Base-by-base conservation (phyloP, 139 green algal genomes). In the Haematococcus lacustris region DNA sequence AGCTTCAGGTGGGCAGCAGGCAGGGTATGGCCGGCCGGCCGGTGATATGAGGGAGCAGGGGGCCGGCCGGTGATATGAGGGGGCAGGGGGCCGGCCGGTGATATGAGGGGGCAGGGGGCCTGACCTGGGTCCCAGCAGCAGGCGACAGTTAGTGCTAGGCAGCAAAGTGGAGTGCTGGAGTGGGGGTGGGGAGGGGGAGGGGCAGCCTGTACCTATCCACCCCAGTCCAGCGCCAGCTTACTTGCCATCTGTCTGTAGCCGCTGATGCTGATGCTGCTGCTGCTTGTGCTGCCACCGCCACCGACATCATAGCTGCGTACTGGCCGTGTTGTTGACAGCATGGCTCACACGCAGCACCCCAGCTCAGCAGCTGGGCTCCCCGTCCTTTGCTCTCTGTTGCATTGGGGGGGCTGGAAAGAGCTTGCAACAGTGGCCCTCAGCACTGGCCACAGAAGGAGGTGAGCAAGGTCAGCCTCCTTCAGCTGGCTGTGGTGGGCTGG, bases 1-100 rank as follows among this genome's bases (percentile, higher is more conserved):
- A 92, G 84, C 75, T 65, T 88, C 26, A 77, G 67, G 30, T 66
- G 67, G 2, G 79, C 60, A 30, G 64, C 67, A 28, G 43, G 43
- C 43, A 53, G 9, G 9, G 43, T 17, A 17, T 53, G 43, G 43
- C 9, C 9, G 43, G 43, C 9, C 43, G 43, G 43, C 43, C 43
- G 17, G 43, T 17, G 43, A 28, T 9, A 28, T 9, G 9, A 53
- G 43, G 43, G n/a, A n/a, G n/a, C n/a, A n/a, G n/a, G n/a, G n/a
- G n/a, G n/a, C n/a, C n/a, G 43, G 43, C 43, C 43, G 17, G 43
- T 17, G 43, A 28, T 9, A 28, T 9, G 9, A 53, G 43, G 43
- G 9, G 9, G 9, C 9, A 17, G 9, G 43, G 43, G 9, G 43
- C 43, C 43, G 9, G 43, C 17, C 9, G 17, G 17, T 28, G 43